phyloP scores from a whole-genome alignment of 345 rosid species.

The Aquilaria yunnanensis region DNA sequence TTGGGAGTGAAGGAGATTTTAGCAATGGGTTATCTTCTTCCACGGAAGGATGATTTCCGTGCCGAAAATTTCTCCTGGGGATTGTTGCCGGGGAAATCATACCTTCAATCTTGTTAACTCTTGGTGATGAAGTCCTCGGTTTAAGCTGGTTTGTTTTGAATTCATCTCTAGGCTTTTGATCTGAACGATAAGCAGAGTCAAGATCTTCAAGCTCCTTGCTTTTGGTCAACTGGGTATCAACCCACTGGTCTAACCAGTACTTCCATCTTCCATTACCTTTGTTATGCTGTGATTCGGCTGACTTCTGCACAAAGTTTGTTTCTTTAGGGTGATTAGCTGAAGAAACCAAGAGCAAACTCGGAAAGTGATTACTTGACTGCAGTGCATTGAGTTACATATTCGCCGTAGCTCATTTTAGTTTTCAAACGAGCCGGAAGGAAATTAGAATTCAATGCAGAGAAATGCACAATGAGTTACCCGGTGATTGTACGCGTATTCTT shows the following conservation, averaged over 20 bases:
- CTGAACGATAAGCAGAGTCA: conserved; percentile 40
- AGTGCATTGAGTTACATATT: too few relatives aligned
- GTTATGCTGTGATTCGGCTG: conserved; percentile 66
- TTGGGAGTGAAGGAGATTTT: conserved; percentile 40
- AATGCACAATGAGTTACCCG: conserved; percentile 37
- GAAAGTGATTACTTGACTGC: too few relatives aligned
- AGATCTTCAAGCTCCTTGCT: conserved; percentile 80
- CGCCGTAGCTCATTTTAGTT: neutral
- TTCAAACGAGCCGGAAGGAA: conserved; percentile 8
- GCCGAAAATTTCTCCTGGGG: conserved; percentile 40
- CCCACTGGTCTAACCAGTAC: conserved; percentile 92
- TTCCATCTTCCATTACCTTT: conserved; percentile 61
- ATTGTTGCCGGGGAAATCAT: conserved; percentile 25
- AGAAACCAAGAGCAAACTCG: too few relatives aligned
- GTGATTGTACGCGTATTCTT: conserved; percentile 54
- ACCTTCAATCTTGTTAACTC: conserved; percentile 19
- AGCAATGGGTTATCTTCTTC: conserved; percentile 54
- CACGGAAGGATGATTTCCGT: conserved; percentile 53
- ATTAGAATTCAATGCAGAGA: neutral
- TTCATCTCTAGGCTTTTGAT: conserved; percentile 34
- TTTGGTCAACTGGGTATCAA: conserved; percentile 60
- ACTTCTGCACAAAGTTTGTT: conserved; percentile 38
- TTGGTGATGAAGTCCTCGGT: conserved; percentile 32
- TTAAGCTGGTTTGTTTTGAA: conserved; percentile 29
- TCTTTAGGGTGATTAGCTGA: neutral